phyloP scores from a whole-genome alignment of 2,329 filamentous ascomycete species.

The Coleophoma eucalyptorum region DNA sequence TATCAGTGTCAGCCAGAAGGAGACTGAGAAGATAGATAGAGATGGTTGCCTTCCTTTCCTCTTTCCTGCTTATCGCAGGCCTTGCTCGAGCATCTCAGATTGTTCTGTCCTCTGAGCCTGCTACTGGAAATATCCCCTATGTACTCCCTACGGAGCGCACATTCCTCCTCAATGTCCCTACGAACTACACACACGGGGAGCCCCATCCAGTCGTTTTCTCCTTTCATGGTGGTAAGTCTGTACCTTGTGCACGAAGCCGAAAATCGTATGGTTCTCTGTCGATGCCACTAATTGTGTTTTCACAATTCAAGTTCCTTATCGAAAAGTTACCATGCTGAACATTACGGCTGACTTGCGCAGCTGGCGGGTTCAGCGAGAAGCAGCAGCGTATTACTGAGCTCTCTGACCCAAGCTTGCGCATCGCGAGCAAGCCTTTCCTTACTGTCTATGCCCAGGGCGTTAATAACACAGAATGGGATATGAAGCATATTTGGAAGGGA shows the following conservation, averaged over 20 bases:
- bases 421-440: slow-evolving; percentile 20
- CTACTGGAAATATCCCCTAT: slow-evolving; percentile 17
- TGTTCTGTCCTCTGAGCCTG: neutral
- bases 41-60: neutral
- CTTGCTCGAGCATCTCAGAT: slow-evolving; percentile 5
- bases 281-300: neutral
- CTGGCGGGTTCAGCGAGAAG: slow-evolving; percentile 17
- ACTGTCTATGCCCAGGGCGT: slow-evolving; percentile 20
- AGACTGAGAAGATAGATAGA: too few relatives aligned
- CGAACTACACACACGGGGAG: slow-evolving; percentile 11
- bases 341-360: too few relatives aligned
- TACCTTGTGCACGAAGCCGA: too few relatives aligned
- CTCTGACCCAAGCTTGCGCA: slow-evolving; percentile 17
- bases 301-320: too few relatives aligned
- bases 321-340: too few relatives aligned
- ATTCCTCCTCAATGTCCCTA: slow-evolving; percentile 19
- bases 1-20: too few relatives aligned
- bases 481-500: slow-evolving; percentile 21
- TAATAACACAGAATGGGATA: slow-evolving; percentile 20
- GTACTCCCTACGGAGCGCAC: slow-evolving; percentile 16
- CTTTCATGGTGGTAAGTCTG: slow-evolving; percentile 18
- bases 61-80: slow-evolving; percentile 1
- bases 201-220: slow-evolving; percentile 16
- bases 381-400: slow-evolving; percentile 22
- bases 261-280: too few relatives aligned